Evolutionary conservation across 441 rosid species (phyloP).

Genomic region (Brassica hybrid): DNA sequence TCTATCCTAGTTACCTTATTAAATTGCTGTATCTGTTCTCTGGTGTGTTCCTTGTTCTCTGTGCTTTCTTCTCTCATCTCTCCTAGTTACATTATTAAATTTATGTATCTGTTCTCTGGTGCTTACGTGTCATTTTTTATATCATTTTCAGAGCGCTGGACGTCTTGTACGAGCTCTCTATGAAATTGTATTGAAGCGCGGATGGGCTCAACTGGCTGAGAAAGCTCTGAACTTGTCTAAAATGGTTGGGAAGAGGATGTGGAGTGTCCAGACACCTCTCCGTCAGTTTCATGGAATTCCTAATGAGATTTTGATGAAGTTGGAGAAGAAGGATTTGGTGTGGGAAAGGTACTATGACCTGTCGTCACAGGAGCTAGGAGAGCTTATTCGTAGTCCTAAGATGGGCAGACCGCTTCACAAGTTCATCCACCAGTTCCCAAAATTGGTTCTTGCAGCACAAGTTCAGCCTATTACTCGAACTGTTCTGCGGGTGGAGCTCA

Average conservation of each 20-base stretch:
- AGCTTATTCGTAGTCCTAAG: constrained; percentile 79
- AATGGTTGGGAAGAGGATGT: constrained; percentile 93
- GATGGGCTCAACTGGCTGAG: constrained; percentile 95
- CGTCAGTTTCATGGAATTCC: constrained; percentile 90
- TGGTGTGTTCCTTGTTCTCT: not conserved
- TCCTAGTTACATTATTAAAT: too few relatives aligned
- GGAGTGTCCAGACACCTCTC: constrained; percentile 96
- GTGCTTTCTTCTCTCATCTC: too few relatives aligned
- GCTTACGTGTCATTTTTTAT: constrained; percentile 23
- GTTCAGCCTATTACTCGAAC: constrained; percentile 93
- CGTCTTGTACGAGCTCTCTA: constrained; percentile 92
- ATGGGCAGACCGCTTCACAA: constrained; percentile 93
- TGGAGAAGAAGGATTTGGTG: constrained; percentile 94
- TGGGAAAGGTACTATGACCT: constrained; percentile 98
- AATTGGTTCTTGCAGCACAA: constrained; percentile 76
- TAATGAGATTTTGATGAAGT: constrained; percentile 75
- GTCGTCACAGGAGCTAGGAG: constrained; percentile 90
- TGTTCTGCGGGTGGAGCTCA: constrained; percentile 81
- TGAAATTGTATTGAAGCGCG: constrained; percentile 89
- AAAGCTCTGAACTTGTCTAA: constrained; percentile 90
- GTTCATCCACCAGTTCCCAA: constrained; percentile 91
- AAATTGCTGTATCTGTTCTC: not conserved
- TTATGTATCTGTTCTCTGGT: not conserved
- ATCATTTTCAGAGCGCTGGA: constrained; percentile 72
- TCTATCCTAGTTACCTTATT: not conserved